These are phyloP conservation scores for Elsinoe batatas DNA, from an alignment of 2,329 filamentous ascomycete genomes.

Conservation along the genomic window DNA sequence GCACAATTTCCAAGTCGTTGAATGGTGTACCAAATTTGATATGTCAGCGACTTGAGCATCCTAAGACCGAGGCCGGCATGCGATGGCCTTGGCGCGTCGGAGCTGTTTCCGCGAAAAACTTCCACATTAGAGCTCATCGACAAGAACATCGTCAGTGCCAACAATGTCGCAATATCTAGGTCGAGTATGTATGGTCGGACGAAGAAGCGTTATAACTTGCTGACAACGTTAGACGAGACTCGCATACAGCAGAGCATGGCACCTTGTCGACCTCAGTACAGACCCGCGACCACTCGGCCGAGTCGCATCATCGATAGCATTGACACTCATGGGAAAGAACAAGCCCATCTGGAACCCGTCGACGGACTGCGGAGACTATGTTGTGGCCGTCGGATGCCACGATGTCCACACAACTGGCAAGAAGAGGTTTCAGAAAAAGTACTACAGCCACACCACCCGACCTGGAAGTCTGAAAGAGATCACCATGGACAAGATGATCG, in stretches of 20 bases:
- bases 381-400: conserved; percentile 83
- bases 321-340: conserved; percentile 93
- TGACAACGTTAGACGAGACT: conserved; percentile 63
- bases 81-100: conserved; percentile 5
- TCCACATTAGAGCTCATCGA: not conserved
- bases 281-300: conserved; percentile 72
- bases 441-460: conserved; percentile 88
- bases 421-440: conserved; percentile 88
- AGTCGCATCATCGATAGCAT: conserved; percentile 76
- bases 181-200: conserved; percentile 45
- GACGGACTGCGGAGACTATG: conserved; percentile 97
- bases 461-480: conserved; percentile 79
- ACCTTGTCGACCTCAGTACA: conserved; percentile 67
- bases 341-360: conserved; percentile 97
- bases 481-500: conserved; percentile 91
- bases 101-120: conserved; percentile 11
- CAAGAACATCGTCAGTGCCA: conserved; percentile 10
- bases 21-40: not conserved
- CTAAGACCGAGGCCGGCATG: not conserved
- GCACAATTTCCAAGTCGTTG: not conserved
- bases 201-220: conserved; percentile 2
- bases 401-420: conserved; percentile 81
- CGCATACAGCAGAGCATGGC: conserved; percentile 94
- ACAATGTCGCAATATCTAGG: conserved; percentile 72
- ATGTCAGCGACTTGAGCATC: conserved; percentile 8